These are phyloP conservation scores for Citrus maxima DNA, from an alignment of 345 rosid species.

Conservation along the genomic window DNA sequence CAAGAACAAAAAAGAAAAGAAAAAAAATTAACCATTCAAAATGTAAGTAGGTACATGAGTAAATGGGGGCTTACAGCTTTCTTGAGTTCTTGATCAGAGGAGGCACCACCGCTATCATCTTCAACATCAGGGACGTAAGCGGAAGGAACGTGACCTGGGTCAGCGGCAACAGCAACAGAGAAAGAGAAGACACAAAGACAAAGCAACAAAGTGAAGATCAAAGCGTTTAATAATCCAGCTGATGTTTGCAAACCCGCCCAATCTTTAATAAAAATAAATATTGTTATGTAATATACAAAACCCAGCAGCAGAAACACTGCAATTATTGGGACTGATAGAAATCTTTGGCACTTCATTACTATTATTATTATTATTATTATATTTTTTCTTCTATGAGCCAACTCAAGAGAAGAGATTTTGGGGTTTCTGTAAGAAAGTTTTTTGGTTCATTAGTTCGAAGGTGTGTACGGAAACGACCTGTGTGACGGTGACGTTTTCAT, in stretches of 20 bases:
- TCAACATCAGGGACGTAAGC: constrained; percentile 66
- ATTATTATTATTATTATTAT: not conserved
- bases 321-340: constrained; percentile 49
- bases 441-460: too few relatives aligned
- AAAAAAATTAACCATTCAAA: too few relatives aligned
- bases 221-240: constrained; percentile 45
- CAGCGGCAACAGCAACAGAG: constrained; percentile 38
- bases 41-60: not conserved
- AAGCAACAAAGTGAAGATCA: constrained; percentile 41
- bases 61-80: constrained; percentile 25
- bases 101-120: constrained; percentile 10
- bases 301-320: constrained; percentile 44
- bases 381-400: too few relatives aligned
- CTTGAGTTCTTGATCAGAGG: constrained; percentile 25
- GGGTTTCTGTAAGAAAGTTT: too few relatives aligned
- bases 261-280: constrained; percentile 50
- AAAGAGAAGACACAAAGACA: constrained; percentile 49
- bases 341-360: constrained; percentile 45
- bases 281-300: constrained; percentile 47
- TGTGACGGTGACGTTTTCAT: too few relatives aligned
- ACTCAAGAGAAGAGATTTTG: too few relatives aligned
- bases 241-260: constrained; percentile 62
- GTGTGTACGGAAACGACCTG: too few relatives aligned
- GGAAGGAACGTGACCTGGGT: constrained; percentile 60
- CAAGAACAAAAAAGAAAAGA: too few relatives aligned